Base-by-base conservation (phyloP, 2,329 filamentous ascomycete species). In the Neurospora sp. region DNA sequence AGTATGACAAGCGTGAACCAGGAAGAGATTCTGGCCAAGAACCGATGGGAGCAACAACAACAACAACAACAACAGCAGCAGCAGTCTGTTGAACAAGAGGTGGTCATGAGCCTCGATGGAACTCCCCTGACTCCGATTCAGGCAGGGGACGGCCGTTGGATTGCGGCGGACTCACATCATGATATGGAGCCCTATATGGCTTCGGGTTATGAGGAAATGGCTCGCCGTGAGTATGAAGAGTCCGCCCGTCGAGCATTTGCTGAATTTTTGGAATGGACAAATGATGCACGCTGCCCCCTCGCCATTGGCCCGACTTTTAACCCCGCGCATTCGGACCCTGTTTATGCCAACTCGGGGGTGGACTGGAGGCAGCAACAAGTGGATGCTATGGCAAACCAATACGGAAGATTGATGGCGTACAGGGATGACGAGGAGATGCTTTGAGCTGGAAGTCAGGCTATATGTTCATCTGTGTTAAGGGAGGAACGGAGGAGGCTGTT, bases 101-200 rank as follows among this genome's bases (percentile, higher is more conserved):
- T 78, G 19, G 73, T 80, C 42, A 84, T 86, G 79, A 87, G 85
- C 72, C 79, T 88, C 68, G 87, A 89, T 74, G 85, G 83, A 46
- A 86, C 83, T 0, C 76, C 83, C 19, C 76, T 84, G 73, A 83
- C 82, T 1, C 80, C 83, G 0, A 78, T 83, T 8, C 87, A 90
- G 77, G 81, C 81, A 3, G 79, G 80, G 9, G 84, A 88, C 71
- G 83, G 86, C 36, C 82, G 83, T 68, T 89, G 87, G 86, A 75
- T 82, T 38, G 69, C 71, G 43, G 68, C 52, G 42, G 77, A 78
- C 70, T 74, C 76, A 38, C 78, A 80, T 76, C 73, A 79, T 66
- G 84, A 87, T 72, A 88, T 87, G 46, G 93, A 96, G 79, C 93
- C 93, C 0, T 97, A 97, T 80, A 96, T 97, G 87, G 79, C 87